phyloP scores from a whole-genome alignment of 805 yeast genomes.

The Aciculoconidium aculeatum region DNA sequence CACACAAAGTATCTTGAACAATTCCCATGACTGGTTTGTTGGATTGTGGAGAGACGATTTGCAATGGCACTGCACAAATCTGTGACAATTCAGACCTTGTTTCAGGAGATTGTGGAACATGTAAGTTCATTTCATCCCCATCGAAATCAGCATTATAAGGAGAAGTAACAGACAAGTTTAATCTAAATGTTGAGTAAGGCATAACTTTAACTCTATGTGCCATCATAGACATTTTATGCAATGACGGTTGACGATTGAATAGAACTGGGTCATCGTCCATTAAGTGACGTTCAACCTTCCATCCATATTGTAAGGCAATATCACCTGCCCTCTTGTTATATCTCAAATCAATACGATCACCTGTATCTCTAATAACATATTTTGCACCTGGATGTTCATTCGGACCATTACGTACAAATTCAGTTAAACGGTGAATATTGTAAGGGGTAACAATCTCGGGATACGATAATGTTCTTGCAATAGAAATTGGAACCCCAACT shows the following conservation, averaged over 20 bases:
- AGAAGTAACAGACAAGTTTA: constrained; percentile 93
- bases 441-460: constrained; percentile 98
- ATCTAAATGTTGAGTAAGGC: constrained; percentile 97
- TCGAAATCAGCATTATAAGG: constrained; percentile 99
- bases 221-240: constrained; percentile 99
- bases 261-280: constrained; percentile 97
- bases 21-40: constrained; percentile 99
- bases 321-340: constrained; percentile 98
- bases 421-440: constrained; percentile 89
- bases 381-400: constrained; percentile 99
- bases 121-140: constrained; percentile 99
- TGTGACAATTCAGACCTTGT: constrained; percentile 94
- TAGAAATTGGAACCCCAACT: constrained; percentile 97
- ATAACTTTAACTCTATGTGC: constrained; percentile 96
- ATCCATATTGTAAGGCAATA: constrained; percentile 94
- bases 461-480: constrained; percentile 91
- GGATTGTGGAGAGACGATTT: constrained; percentile 96
- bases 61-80: constrained; percentile 94
- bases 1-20: constrained; percentile 98
- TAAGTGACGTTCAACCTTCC: constrained; percentile 98
- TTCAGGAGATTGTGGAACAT: constrained; percentile 97
- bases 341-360: constrained; percentile 96
- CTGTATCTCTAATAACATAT: constrained; percentile 95
- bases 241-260: constrained; percentile 98
- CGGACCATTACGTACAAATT: constrained; percentile 94